Evolutionary conservation across 129 eudicot species (phyloP), one percentile per base, ranked within the genome.

Genomic region (Ambrosia trifida): DNA sequence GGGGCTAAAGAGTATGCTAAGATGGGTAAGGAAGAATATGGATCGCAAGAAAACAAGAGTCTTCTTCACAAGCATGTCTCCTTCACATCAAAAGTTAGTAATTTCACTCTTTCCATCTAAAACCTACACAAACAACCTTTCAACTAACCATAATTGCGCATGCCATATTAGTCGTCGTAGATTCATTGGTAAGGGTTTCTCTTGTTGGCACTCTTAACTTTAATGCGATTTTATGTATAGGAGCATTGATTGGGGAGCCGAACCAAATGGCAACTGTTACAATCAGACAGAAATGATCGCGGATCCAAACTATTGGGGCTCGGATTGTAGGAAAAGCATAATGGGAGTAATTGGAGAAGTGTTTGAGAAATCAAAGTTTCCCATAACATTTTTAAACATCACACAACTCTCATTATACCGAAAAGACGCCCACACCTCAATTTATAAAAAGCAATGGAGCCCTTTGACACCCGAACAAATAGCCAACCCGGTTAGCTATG

Each of bases 61-160:
- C 59, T 94, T 94, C 78, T 94, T 94, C 78, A 87, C 96, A 18
- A 87, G 93, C 96, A 94, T 94, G 99, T 94, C 99, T 16, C 99
- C 99, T 47, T 83, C 96, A 66, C 99, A 94, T 75, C 82, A 47
- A 69, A 94, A 94, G 99, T 90, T 5, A 83, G 95, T 80, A 14
- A 9, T 32, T 11, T 47, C 7, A 8, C 53, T 9, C 24, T 60
- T 6, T 40, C 16, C 4, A 59, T 11, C 1, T 58, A 46, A 3
- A 40, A 41, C 18, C 32, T 68, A 31, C 9, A 52, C 41, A 9
- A 9, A 28, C 32, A 64, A 1, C 3, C 9, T 9, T 40, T 57
- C 44, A 24, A 46, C 17, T 14, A 16, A 62, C 14, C 56, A 24
- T 24, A 49, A 59, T 30, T n/a, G n/a, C n/a, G 63, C 63, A 56